Evolutionary conservation across 2,329 filamentous ascomycete species (phyloP), one percentile per base, ranked within the genome.

Genomic region (Colletotrichum sp.): DNA sequence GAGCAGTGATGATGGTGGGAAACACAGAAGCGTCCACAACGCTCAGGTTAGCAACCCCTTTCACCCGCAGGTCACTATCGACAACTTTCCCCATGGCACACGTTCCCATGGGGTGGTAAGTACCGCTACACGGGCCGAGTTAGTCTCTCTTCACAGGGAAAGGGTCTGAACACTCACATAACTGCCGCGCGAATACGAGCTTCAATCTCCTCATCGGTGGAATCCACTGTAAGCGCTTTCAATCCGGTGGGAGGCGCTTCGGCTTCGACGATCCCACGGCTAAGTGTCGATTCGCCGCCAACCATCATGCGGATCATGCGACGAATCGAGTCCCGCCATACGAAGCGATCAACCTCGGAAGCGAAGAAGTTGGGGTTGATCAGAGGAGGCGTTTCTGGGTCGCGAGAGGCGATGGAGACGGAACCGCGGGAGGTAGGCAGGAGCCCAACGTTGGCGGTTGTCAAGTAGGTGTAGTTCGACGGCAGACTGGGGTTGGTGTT

Each of bases 11-110:
- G 6, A 81, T 76, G 36, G 81, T 77, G 1, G 84, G 84, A 36
- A 86, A 81, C 12, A 86, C 81, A 13, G 82, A 86, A 8, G 84
- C 83, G 75, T 88, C 85, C 0, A 85, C 83, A 5, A 87, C 80
- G 8, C 84, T 82, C 26, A 87, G 79, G 18, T 81, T 81, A 2
- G 78, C 76, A 1, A 86, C 81, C 0, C 85, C 84, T 44, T 85
- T 84, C 15, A 87, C 85, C 13, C 80, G 79, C 49, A 86, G 77
- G 18, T 84, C 80, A 0, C 78, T 76, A 65, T 86, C 83, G 12
- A 72, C 70, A 16, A 72, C 64, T 30, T 84, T 85, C 34, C 85
- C 57, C 26, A 62, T 62, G 16, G 26, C 57, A 62, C 57, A 62
- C 10, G 57, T 30, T 21, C 18, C 57, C 57, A 62, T 62, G 0